phyloP scores from a whole-genome alignment of 192 early-diverging fungal genomes.

The Physocladia obscura region DNA sequence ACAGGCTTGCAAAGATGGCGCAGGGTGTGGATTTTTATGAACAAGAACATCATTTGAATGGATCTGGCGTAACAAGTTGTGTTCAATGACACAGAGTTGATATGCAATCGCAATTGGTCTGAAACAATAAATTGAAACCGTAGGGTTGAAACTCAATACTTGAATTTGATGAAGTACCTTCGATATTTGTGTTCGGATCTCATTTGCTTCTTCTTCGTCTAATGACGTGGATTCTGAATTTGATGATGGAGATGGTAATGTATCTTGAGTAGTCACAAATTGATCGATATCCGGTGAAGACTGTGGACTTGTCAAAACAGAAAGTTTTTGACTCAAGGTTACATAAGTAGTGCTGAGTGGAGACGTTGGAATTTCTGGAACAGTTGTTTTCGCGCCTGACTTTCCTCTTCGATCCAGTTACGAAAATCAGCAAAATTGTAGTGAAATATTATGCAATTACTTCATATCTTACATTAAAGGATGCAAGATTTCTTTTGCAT shows the following conservation, averaged over 20 bases:
- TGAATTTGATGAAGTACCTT: conserved; percentile 28
- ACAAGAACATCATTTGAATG: conserved; percentile 55
- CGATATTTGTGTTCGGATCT: conserved; percentile 16
- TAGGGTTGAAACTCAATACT: conserved; percentile 1
- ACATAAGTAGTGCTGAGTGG: conserved; percentile 16
- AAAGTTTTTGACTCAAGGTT: conserved; percentile 20
- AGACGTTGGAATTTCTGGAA: conserved; percentile 29
- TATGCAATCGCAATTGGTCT: conserved; percentile 64
- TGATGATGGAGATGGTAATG: background rate
- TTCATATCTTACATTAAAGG: no score
- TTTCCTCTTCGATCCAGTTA: no score
- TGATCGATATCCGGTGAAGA: background rate
- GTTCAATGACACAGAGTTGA: conserved; percentile 70
- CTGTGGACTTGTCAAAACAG: background rate
- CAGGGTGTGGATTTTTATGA: conserved; percentile 62
- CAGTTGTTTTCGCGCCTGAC: no score
- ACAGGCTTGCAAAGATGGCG: conserved; percentile 59
- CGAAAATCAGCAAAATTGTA: no score
- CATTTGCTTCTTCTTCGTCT: conserved; percentile 19
- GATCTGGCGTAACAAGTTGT: conserved; percentile 65
- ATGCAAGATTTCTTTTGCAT: no score
- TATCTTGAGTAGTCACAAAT: background rate
- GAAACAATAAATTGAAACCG: conserved; percentile 53
- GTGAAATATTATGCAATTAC: no score
- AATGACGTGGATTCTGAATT: background rate